Percentiles rank a stretch among this genome's conserved stretches.
Evolutionary conservation across 345 rosid species (phyloP).

Genomic region (Gossypium sturtianum): DNA sequence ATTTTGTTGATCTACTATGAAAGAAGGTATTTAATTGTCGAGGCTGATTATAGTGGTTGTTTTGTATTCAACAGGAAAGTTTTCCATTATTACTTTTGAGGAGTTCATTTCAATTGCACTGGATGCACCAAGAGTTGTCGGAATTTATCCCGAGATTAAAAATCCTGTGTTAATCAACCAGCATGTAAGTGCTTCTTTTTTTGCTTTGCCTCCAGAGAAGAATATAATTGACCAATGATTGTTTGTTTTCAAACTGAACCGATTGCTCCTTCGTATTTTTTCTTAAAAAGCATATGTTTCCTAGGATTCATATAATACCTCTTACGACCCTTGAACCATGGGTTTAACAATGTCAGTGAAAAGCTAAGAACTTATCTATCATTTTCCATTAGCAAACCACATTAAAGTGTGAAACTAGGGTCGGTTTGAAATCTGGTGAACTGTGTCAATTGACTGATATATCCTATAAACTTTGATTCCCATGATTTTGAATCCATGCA

Average conservation of each 20-base stretch:
- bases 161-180: constrained; percentile 83
- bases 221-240: background rate
- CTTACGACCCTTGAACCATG: background rate
- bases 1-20: background rate
- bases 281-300: background rate
- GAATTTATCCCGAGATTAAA: constrained; percentile 97
- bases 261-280: background rate
- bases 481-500: constrained; percentile 13
- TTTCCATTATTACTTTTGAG: constrained; percentile 72
- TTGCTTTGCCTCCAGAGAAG: background rate
- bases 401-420: background rate
- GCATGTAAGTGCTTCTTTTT: constrained; percentile 38
- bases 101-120: constrained; percentile 82
- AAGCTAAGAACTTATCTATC: background rate
- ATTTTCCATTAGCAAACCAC: background rate
- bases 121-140: constrained; percentile 81
- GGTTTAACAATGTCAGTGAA: background rate
- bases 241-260: background rate
- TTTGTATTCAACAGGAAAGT: constrained; percentile 49
- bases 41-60: background rate
- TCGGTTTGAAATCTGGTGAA: background rate
- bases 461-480: background rate
- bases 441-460: background rate
- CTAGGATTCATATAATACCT: no score
- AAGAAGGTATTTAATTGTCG: background rate